Conservation (phyloP, 371 early-diverging fungal genomes). For the Choanephora cucurbitarum region DNA sequence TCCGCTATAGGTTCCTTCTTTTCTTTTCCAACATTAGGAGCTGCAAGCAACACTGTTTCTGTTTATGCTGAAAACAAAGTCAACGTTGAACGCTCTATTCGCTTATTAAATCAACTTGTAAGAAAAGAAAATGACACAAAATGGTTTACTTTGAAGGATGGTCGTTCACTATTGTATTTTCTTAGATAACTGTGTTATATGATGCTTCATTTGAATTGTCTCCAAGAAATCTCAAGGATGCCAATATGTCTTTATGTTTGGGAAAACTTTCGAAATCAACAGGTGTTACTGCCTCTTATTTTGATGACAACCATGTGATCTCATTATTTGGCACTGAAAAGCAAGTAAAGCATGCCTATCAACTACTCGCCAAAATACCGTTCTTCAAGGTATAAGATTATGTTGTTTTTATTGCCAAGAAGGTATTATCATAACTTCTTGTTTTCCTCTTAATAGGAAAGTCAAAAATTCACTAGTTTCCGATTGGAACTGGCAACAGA, state of each 20-base stretch:
- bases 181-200: conserved; percentile 37
- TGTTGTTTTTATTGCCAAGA: too few relatives aligned
- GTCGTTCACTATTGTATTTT: not conserved
- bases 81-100: conserved; percentile 70
- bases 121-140: not conserved
- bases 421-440: too few relatives aligned
- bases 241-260: not conserved
- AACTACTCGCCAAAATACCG: not conserved
- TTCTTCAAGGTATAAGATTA: not conserved
- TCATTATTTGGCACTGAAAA: conserved; percentile 6
- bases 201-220: conserved; percentile 58
- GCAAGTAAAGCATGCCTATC: not conserved
- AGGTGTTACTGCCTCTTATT: not conserved
- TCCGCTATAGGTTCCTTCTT: conserved; percentile 48
- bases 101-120: conserved; percentile 71
- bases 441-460: conserved; percentile 20
- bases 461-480: conserved; percentile 41
- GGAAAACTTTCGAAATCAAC: not conserved
- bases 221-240: not conserved
- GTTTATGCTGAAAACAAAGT: conserved; percentile 70
- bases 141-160: too few relatives aligned
- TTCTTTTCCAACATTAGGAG: conserved; percentile 66
- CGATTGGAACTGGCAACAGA: conserved; percentile 69
- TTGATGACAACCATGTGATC: not conserved
- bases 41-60: conserved; percentile 51